Evolutionary conservation across 305 asterid genomes (phyloP), one percentile per base, ranked within the genome.

Genomic region (Rubia balearica): DNA sequence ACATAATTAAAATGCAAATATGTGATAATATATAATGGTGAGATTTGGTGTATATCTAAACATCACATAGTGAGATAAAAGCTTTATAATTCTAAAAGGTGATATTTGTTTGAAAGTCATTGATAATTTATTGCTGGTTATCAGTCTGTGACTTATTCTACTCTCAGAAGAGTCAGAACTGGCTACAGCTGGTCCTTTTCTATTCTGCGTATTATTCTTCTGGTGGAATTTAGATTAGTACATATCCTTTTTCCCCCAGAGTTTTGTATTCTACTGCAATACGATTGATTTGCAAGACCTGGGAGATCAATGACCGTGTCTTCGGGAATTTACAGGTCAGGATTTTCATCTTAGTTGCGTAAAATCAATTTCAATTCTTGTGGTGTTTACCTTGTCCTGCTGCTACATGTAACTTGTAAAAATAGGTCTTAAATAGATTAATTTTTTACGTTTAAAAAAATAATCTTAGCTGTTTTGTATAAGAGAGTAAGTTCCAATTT

Each of bases 291-390:
- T 90, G 94, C 84, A 94, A 89, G 87, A 83, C 99, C n/a, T 94
- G 99, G 99, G 99, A 85, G 87, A 85, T 81, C 79, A 94, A 85
- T 72, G 99, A 85, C 76, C 98, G 96, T 61, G 87, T 86, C 82
- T 94, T 89, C 83, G 92, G 85, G 75, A 89, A 85, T 83, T 85
- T 94, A 85, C 98, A 88, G 95, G 99, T 84, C 82, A 84, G 86
- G 22, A 42, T 77, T 74, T 69, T 63, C 61, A 16, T 12, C 70
- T 64, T 60, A 40, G 53, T 9, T 30, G 21, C 27, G 36, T 65
- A 64, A 67, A 11, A 49, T 19, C 55, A 19, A 36, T 33, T 48
- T 5, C 19, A 41, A 49, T 22, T 62, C 40, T 33, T 30, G 36
- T 33, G 55, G n/a, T 48, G 38, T 71, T 61, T 21, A 11, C 33